Base-by-base conservation (phyloP, 371 early-diverging fungal genomes). In the Mucor velutinosus region DNA sequence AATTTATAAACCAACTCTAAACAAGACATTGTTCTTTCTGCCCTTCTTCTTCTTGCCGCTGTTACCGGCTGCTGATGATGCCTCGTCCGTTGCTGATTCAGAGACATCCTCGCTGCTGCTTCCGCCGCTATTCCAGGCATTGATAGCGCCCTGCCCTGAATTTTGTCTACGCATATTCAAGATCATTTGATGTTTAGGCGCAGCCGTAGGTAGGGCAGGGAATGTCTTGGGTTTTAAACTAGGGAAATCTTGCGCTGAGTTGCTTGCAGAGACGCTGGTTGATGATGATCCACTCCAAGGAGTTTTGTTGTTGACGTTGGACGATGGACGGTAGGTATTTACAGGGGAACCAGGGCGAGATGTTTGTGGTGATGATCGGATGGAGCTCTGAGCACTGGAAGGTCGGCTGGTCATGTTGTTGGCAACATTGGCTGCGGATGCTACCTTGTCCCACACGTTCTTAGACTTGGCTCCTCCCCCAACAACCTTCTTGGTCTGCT, bases 21-120 rank as follows among this genome's bases (percentile, higher is more conserved):
- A 81, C 58, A 88, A 71, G 15, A 86, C 79, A 66, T 87, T 82
- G 65, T 87, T 84, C 70, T 87, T 85, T 72, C 83, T 83, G 19
- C 84, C 81, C 74, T 87, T 87, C 57, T 83, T 84, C 47, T 84
- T 76, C 74, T 63, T 30, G 49, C 14, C 39, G 62, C 70, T 37
- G 11, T 23, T 55, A 25, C n/a, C 33, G 30, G 30, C 7, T 69
- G 70, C 23, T 60, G 61, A 7, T 59, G 65, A 30, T 5, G 33
- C 4, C 66, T 69, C 63, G 6, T 10, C 58, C 33, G 45, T 21
- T 17, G 56, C 17, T 23, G 67, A 55, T 15, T 57, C 64, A 12
- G 41, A 32, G 27, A 19, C 37, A 32, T 72, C 68, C 45, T 45
- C 49, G 14, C 49, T 65, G 27, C 45, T 58, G 3, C 39, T 23